Conservation (phyloP, 2,329 filamentous ascomycete species). For the Aspergillus ruber region DNA sequence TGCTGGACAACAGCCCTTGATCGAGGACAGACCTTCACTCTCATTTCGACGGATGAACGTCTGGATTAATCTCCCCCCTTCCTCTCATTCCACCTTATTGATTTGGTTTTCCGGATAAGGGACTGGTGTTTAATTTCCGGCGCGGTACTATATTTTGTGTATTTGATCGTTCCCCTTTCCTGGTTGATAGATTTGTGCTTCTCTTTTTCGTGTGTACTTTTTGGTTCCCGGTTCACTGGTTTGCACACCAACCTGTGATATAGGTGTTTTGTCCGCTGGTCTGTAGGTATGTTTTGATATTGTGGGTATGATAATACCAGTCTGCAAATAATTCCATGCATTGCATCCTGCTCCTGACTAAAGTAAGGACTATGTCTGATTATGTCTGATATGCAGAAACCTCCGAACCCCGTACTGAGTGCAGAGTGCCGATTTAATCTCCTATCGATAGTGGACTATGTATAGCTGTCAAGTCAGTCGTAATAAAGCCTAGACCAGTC, state of each 20-base stretch:
- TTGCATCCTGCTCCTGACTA: no score
- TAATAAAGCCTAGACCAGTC: no score
- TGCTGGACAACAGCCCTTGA: conserved; percentile 8
- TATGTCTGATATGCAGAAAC: no score
- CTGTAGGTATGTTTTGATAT: neutral
- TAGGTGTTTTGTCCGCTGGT: neutral
- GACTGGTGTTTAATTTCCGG: neutral
- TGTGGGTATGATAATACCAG: neutral
- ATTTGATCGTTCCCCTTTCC: neutral
- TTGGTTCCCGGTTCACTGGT: neutral
- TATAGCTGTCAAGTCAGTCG: no score
- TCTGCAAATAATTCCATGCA: no score
- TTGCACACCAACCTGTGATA: neutral
- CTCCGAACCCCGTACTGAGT: no score
- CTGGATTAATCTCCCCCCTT: neutral
- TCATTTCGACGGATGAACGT: no score
- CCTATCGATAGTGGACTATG: neutral
- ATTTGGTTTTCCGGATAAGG: neutral
- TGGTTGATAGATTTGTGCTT: neutral
- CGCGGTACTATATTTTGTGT: neutral
- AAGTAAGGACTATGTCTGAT: no score
- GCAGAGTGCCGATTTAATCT: neutral
- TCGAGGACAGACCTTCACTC: neutral
- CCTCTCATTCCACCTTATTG: neutral
- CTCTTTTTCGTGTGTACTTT: no score